These are phyloP conservation scores for Lodderomyces orthopsilosis DNA, from an alignment of 1,139 yeast genomes.

Conservation along the genomic window DNA sequence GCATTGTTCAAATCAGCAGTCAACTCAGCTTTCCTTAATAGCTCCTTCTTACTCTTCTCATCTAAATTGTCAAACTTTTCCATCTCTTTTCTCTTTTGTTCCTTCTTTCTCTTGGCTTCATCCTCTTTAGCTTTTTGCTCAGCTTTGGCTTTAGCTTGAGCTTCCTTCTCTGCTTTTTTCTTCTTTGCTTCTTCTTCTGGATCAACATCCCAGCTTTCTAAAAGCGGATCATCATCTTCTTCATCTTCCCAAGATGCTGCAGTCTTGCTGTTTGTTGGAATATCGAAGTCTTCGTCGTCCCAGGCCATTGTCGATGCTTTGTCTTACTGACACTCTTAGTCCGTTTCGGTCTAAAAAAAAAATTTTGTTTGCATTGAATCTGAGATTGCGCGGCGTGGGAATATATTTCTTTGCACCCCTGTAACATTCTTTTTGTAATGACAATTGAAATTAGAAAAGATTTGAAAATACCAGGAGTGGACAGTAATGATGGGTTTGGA, in stretches of 20 bases:
- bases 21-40: slow-evolving; percentile 75
- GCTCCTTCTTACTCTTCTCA: slow-evolving; percentile 64
- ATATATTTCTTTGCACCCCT: neutral
- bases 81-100: slow-evolving; percentile 29
- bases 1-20: slow-evolving; percentile 89
- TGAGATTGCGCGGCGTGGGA: neutral
- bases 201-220: slow-evolving; percentile 80
- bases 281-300: slow-evolving; percentile 92
- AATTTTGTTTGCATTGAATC: neutral
- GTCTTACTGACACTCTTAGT: neutral
- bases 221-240: slow-evolving; percentile 68
- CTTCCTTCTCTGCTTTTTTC: slow-evolving; percentile 42
- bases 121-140: slow-evolving; percentile 39
- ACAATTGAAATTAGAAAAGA: slow-evolving; percentile 1
- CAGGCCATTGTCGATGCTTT: slow-evolving; percentile 36
- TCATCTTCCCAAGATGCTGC: slow-evolving; percentile 75
- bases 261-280: slow-evolving; percentile 48
- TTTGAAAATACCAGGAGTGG: neutral
- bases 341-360: slow-evolving; percentile 1
- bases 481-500: neutral
- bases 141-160: slow-evolving; percentile 42
- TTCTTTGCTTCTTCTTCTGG: slow-evolving; percentile 59
- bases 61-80: slow-evolving; percentile 63
- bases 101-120: slow-evolving; percentile 41
- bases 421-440: neutral